Percentiles rank a stretch among this genome's conserved stretches.
Evolutionary conservation across 257 asterid genomes (phyloP).

Genomic region (Lantana camara): DNA sequence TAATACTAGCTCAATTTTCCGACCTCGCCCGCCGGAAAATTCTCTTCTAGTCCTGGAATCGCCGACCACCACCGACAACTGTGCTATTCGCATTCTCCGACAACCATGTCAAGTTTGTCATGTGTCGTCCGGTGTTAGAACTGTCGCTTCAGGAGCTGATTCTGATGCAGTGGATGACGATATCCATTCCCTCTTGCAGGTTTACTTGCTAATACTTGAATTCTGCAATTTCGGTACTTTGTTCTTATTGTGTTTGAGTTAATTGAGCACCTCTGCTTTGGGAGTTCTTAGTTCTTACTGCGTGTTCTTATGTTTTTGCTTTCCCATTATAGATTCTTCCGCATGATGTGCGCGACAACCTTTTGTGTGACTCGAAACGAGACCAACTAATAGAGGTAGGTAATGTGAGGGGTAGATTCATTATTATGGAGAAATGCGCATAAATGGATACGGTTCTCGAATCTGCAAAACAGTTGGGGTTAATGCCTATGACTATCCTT

Average conservation of each 20-base stretch:
- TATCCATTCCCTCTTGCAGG: conserved; percentile 52
- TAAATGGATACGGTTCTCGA: not conserved
- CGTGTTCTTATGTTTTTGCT: not conserved
- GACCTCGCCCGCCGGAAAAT: conserved; percentile 14
- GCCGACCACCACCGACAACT: not conserved
- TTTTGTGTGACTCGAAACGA: conserved; percentile 42
- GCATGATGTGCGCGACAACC: conserved; percentile 54
- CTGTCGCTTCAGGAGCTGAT: conserved; percentile 6
- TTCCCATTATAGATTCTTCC: conserved; percentile 67
- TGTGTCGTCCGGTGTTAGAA: conserved; percentile 2
- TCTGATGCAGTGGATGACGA: conserved; percentile 25
- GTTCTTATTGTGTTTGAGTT: not conserved
- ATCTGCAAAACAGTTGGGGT: not conserved
- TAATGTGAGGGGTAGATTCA: too few relatives aligned
- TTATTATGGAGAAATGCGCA: not conserved
- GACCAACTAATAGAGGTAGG: conserved; percentile 65
- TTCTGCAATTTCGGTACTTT: not conserved
- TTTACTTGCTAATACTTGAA: conserved; percentile 6
- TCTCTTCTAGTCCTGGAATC: not conserved
- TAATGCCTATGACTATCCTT: not conserved
- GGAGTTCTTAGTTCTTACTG: not conserved
- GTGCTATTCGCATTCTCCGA: conserved; percentile 1
- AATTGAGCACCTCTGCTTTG: not conserved
- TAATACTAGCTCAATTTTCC: not conserved
- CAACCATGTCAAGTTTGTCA: conserved; percentile 21